Evolutionary conservation across 169 alveolate genomes (phyloP).

Genomic region (Cryptosporidium muris): DNA sequence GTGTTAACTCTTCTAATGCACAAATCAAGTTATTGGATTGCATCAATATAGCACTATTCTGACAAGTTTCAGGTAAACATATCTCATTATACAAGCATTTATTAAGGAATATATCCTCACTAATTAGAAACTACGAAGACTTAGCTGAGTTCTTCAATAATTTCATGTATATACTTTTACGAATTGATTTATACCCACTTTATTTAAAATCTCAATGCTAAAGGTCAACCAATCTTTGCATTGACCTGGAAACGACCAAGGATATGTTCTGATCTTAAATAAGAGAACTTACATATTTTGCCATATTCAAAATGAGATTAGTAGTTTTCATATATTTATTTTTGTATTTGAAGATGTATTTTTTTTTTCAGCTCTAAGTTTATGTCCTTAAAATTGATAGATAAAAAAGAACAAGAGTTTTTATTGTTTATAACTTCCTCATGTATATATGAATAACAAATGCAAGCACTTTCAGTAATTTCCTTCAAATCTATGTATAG

Average conservation of each 20-base stretch:
- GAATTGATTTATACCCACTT: neutral
- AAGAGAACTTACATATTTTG: too few species aligned
- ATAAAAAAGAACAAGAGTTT: neutral
- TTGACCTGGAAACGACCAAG: neutral
- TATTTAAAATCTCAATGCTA: neutral
- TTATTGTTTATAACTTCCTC: slow-evolving; percentile 5
- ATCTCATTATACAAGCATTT: slow-evolving; percentile 71
- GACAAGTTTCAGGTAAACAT: slow-evolving; percentile 72
- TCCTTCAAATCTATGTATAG: slow-evolving; percentile 38
- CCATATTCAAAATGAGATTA: too few species aligned
- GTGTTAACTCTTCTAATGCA: slow-evolving; percentile 70
- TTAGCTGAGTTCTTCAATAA: neutral
- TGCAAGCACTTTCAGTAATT: slow-evolving; percentile 23
- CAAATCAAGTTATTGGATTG: slow-evolving; percentile 74
- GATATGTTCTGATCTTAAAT: too few species aligned
- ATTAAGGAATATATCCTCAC: slow-evolving; percentile 5
- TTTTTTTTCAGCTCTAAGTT: neutral
- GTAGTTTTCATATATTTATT: neutral
- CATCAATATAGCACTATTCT: slow-evolving; percentile 73
- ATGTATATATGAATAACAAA: slow-evolving; percentile 48
- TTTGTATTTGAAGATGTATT: neutral
- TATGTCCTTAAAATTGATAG: neutral
- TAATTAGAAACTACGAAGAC: neutral
- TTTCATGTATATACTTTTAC: neutral
- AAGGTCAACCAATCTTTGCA: neutral